Percentiles rank a stretch among this genome's conserved stretches.
phyloP scores from a whole-genome alignment of 768 basidiomycete genomes.

The Russula vinacea region DNA sequence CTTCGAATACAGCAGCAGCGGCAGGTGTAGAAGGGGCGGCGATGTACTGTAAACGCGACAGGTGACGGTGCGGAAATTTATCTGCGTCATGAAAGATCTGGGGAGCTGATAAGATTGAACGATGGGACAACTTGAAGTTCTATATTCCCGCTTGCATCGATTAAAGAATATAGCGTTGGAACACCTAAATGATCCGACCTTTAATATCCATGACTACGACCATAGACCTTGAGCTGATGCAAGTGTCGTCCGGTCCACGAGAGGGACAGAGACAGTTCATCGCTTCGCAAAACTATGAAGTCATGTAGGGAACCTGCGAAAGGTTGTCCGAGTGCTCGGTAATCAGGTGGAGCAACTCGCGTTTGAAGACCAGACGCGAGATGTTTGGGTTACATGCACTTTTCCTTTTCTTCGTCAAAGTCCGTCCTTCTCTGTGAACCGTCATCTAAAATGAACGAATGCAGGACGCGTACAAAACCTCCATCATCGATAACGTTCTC shows the following conservation, averaged over 20 bases:
- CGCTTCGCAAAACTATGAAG: too few species aligned
- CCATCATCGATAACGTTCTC: constrained; percentile 91
- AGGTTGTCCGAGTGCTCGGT: constrained; percentile 73
- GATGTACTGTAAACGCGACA: background rate
- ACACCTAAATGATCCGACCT: constrained; percentile 37
- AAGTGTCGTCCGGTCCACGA: constrained; percentile 30
- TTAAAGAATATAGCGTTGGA: constrained; percentile 72
- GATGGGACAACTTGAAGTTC: constrained; percentile 52
- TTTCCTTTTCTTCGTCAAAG: background rate
- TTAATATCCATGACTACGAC: constrained; percentile 38
- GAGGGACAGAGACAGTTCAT: background rate
- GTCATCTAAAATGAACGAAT: background rate
- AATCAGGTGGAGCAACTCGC: constrained; percentile 81
- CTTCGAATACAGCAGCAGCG: background rate
- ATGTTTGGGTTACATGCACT: constrained; percentile 66
- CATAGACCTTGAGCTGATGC: constrained; percentile 40
- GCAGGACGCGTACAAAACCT: constrained; percentile 80
- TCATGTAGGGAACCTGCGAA: too few species aligned
- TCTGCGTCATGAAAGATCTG: background rate
- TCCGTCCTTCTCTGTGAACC: background rate
- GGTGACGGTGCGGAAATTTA: constrained; percentile 46
- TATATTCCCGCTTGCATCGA: constrained; percentile 74
- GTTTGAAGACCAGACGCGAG: constrained; percentile 86
- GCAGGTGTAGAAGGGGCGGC: background rate
- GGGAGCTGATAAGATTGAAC: background rate